These are phyloP conservation scores for Nepenthes mirabilis DNA, from an alignment of 148 eudicot genomes.

Conservation along the genomic window DNA sequence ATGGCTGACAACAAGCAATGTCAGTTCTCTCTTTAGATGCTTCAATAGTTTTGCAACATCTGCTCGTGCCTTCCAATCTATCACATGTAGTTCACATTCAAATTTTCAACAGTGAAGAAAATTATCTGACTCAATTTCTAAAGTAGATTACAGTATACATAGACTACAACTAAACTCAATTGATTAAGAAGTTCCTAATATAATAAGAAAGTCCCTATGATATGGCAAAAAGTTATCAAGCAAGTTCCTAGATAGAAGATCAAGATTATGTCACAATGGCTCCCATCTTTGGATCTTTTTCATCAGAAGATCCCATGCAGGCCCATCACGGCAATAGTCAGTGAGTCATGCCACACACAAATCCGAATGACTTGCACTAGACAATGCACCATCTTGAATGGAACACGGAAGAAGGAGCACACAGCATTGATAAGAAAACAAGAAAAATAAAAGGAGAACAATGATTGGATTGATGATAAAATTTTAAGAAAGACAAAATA, in stretches of 20 bases:
- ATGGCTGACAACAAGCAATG: conserved; percentile 94
- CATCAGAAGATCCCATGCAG: too few species aligned
- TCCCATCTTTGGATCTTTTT: neutral
- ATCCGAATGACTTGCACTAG: too few species aligned
- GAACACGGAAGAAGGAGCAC: neutral
- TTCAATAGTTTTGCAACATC: conserved; percentile 84
- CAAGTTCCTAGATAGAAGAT: neutral
- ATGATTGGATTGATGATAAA: too few species aligned
- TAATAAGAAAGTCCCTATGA: neutral
- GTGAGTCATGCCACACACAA: too few species aligned
- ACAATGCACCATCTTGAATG: neutral
- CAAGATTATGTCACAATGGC: neutral
- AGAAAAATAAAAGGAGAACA: too few species aligned
- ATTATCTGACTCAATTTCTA: neutral
- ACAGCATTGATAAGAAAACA: neutral
- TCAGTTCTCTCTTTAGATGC: conserved; percentile 67
- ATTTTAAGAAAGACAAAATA: conserved; percentile 2
- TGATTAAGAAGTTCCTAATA: neutral
- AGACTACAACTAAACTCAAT: neutral
- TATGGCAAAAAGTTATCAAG: neutral
- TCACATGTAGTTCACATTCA: conserved; percentile 1
- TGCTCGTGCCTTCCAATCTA: conserved; percentile 99
- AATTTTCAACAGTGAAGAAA: neutral
- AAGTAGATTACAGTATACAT: neutral
- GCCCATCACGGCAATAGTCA: too few species aligned